A percentile compares a stretch with the other conserved stretches of the same genome.
Evolutionary conservation across 257 asterid species (phyloP).

Genomic region (Ligustrum vulgare): DNA sequence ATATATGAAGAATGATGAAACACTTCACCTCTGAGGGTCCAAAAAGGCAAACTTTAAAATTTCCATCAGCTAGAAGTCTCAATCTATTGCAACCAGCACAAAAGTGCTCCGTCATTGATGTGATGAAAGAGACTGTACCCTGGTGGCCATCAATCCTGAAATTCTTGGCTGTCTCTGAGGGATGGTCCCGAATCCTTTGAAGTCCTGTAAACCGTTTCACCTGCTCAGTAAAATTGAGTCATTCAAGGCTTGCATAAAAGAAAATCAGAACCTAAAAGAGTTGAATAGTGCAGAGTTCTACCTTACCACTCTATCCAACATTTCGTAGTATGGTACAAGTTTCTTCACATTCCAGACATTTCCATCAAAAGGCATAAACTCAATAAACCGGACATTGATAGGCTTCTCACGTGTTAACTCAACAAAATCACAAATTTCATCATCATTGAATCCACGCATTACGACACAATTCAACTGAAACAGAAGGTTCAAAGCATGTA

Average conservation of each 20-base stretch:
- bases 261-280: constrained; percentile 17
- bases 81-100: constrained; percentile 96
- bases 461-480: constrained; percentile 91
- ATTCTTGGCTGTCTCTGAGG: constrained; percentile 94
- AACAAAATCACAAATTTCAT: constrained; percentile 87
- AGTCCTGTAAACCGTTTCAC: constrained; percentile 68
- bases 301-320: constrained; percentile 95
- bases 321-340: constrained; percentile 88
- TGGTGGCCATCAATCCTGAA: constrained; percentile 77
- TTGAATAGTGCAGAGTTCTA: constrained; percentile 37
- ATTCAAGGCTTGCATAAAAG: constrained; percentile 31
- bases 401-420: constrained; percentile 92
- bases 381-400: constrained; percentile 88
- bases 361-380: constrained; percentile 99
- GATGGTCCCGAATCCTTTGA: constrained; percentile 74
- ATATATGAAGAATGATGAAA: constrained; percentile 1
- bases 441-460: constrained; percentile 99
- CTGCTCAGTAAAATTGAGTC: constrained; percentile 53
- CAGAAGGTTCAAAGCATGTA: constrained; percentile 20
- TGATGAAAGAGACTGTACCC: constrained; percentile 92
- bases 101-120: constrained; percentile 97
- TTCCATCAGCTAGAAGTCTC: constrained; percentile 94
- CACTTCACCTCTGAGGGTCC: constrained; percentile 89
- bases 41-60: constrained; percentile 97
- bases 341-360: constrained; percentile 98